Evolutionary conservation across 164 flowering plant species (phyloP), one percentile per base, ranked within the genome.

Genomic region (Pachysandra terminalis): DNA sequence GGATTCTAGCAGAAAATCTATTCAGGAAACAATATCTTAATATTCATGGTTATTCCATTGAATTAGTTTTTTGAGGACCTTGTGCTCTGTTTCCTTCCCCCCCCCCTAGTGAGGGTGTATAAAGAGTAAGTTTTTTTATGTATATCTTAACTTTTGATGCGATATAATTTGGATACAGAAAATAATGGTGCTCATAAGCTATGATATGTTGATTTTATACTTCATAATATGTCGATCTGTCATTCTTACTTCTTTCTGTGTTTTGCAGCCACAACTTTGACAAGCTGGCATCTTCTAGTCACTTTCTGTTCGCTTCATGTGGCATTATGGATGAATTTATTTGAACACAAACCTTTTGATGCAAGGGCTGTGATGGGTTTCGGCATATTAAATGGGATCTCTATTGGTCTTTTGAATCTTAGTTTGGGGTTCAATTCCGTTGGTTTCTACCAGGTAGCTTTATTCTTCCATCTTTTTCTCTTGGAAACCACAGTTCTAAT

Each of bases 221-320:
- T 45, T 15, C 51, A 10, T 45, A 15, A 5, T 5, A 45, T 45
- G 51, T 45, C 4, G 17, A n/a, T n/a, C n/a, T n/a, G 94, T 24
- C 17, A 10, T 61, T 40, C 26, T 61, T 37, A 40, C 51, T 17
- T 68, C 56, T 17, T 57, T 67, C 63, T 55, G 25, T 52, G 24
- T 13, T 41, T 28, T 73, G 67, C 91, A 90, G 96, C 97, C 61
- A 93, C 98, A 59, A 93, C 98, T 76, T 80, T 93, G 87, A 93
- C 98, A 56, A 93, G 98, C 80, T 93, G 98, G 98, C 98, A 93
- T 85, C 90, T 93, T 60, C 80, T 93, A 65, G 98, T 93, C 19
- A 93, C 98, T 2, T 91, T 89, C 73, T 89, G 94, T 75, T 91
- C 97, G 15, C 98, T 93, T 83, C 97, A 93, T 71, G 83, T 89